Evolutionary conservation across 164 flowering plant species (phyloP), one percentile per base, ranked within the genome.

Genomic region (Kalanchoe fedtschenkoi): DNA sequence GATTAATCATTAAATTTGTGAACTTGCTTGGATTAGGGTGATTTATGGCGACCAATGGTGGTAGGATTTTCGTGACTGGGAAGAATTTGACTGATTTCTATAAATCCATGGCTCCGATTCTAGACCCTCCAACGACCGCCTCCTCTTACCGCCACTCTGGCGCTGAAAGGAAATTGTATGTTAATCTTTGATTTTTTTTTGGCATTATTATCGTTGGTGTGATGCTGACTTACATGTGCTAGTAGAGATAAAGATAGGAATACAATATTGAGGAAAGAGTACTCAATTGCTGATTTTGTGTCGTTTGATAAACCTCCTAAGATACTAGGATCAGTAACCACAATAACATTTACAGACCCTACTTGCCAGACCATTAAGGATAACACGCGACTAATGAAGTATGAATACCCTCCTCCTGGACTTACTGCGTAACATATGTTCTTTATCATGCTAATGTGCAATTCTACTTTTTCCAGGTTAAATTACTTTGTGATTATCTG

Each of bases 321-420:
- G 34, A 55, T 90, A 66, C 96, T 93, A 70, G 97, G 99, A 38
- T 74, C 95, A 33, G 89, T 82, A 57, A 78, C 96, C 61, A 78
- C 85, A 42, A 82, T 93, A 71, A 69, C 78, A 47, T 90, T 93
- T 69, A 77, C 79, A 5, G 96, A 85, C 73, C 79, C 87, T 32
- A 84, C 74, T 67, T 77, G 81, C 68, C 68, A 72, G 76, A 67
- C 84, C 4, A 69, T 93, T 44, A 83, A 75, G 68, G 88, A 88
- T 35, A 88, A 88, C 62, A 67, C 29, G 42, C 97, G 22, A 90
- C 95, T 37, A 88, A 85, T 33, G 97, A 93, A 91, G 99, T 93
- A 65, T 16, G n/a, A 39, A 56, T 65, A 28, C 17, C 32, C 59
- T 17, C 54, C 9, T 53, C 51, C 19, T 28, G 38, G 2, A 1